Evolutionary conservation across 805 yeast species (phyloP).

Genomic region (Candida incommunis): DNA sequence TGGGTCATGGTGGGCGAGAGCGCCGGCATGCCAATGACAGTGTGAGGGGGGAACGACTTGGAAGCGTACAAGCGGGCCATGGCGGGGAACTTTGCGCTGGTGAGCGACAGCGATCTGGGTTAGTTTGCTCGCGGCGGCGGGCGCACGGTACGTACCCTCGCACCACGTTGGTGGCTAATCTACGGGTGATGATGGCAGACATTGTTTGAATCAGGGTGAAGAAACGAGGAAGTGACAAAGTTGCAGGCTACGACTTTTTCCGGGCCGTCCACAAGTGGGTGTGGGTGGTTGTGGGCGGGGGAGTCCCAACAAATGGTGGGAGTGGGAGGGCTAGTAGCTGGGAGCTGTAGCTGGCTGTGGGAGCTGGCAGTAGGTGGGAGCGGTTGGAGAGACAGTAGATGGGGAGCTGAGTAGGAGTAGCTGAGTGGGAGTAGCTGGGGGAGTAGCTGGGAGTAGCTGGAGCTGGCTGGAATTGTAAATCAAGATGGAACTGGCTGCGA

Average conservation of each 20-base stretch:
- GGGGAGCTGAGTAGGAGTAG: background rate
- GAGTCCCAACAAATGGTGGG: too few relatives aligned
- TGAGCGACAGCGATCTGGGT: background rate
- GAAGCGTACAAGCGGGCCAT: slow-evolving; percentile 24
- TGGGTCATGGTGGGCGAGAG: slow-evolving; percentile 99
- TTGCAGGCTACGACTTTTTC: background rate
- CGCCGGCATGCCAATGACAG: slow-evolving; percentile 94
- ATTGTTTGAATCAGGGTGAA: too few relatives aligned
- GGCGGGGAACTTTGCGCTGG: slow-evolving; percentile 1
- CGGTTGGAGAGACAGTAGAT: too few relatives aligned
- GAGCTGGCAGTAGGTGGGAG: too few relatives aligned
- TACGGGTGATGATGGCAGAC: background rate
- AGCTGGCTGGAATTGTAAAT: too few relatives aligned
- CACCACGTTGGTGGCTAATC: background rate
- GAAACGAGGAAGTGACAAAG: too few relatives aligned
- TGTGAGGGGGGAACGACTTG: slow-evolving; percentile 60
- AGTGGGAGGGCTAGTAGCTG: background rate
- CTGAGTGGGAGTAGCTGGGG: background rate
- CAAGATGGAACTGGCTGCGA: too few relatives aligned
- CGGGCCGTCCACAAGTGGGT: too few relatives aligned
- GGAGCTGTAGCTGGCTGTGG: too few relatives aligned
- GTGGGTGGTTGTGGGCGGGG: too few relatives aligned
- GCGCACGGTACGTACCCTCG: too few relatives aligned
- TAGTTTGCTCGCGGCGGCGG: too few relatives aligned
- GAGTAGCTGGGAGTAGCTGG: background rate